Conservation (phyloP, 345 rosid species). For the Brassica juncea region DNA sequence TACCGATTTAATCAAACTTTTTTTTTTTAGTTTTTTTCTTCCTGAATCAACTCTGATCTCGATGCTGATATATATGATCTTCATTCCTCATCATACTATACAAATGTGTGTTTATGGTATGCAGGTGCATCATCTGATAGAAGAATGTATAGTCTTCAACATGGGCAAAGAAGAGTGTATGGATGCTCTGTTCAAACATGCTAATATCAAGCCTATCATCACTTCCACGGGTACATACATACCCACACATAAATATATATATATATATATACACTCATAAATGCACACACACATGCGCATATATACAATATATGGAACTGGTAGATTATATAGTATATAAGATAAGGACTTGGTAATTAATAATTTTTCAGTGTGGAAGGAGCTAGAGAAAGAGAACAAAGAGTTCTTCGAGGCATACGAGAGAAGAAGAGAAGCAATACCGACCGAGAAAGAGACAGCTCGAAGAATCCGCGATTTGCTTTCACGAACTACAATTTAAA, state of each 20-base stretch:
- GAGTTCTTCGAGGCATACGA: constrained; percentile 81
- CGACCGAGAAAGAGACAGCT: constrained; percentile 46
- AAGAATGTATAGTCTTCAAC: constrained; percentile 79
- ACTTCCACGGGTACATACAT: constrained; percentile 70
- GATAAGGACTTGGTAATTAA: neutral
- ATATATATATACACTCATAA: neutral
- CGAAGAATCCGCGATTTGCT: constrained; percentile 47
- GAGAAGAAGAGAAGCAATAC: constrained; percentile 40
- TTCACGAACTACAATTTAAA: constrained; percentile 36
- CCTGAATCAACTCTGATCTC: neutral
- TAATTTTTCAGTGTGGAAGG: constrained; percentile 78
- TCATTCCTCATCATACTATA: neutral
- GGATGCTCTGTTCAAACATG: constrained; percentile 88
- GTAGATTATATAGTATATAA: neutral
- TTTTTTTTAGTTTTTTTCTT: neutral
- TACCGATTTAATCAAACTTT: constrained; percentile 12
- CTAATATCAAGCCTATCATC: constrained; percentile 75
- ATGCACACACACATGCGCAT: neutral
- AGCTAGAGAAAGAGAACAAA: constrained; percentile 86
- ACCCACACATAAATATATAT: neutral
- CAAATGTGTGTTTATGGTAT: neutral
- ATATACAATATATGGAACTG: neutral
- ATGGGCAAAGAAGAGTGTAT: constrained; percentile 92
- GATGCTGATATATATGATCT: neutral
- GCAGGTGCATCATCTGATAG: constrained; percentile 93